Evolutionary conservation across 2,329 filamentous ascomycete genomes (phyloP).

Genomic region (Diaporthe vexans): DNA sequence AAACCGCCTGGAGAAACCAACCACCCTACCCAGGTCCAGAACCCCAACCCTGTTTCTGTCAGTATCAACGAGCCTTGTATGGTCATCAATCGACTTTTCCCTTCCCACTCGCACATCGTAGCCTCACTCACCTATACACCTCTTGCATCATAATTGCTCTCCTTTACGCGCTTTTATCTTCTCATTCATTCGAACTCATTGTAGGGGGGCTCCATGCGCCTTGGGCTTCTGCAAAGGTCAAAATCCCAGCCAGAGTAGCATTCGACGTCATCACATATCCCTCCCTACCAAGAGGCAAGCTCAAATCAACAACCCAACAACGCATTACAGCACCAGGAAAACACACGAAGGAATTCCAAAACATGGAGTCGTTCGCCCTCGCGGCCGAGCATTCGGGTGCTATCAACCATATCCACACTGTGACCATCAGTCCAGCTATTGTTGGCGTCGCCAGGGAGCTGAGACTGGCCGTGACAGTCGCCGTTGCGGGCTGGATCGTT

Average conservation of each 20-base stretch:
- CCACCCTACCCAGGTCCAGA: too few relatives aligned
- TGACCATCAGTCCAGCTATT: constrained; percentile 49
- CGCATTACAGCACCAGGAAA: background rate
- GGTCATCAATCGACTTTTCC: background rate
- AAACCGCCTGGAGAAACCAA: too few relatives aligned
- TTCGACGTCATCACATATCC: background rate
- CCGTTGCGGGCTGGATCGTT: constrained; percentile 48
- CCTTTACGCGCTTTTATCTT: too few relatives aligned
- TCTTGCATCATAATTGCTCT: background rate
- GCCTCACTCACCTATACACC: background rate
- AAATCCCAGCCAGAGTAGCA: background rate
- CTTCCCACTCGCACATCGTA: background rate
- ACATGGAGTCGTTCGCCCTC: constrained; percentile 53
- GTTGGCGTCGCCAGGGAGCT: constrained; percentile 48
- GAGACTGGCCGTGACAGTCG: constrained; percentile 36
- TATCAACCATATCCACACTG: constrained; percentile 51
- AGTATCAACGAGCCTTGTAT: background rate
- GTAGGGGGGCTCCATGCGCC: too few relatives aligned
- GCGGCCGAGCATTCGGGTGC: constrained; percentile 52
- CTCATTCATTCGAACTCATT: background rate
- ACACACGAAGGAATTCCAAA: background rate
- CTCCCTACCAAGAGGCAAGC: background rate
- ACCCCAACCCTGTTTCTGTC: constrained; percentile 13
- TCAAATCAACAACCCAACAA: background rate
- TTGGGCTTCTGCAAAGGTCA: background rate